These are phyloP conservation scores for Thalassiosira allenii DNA, from an alignment of 352 stramenopile species.

Conservation along the genomic window DNA sequence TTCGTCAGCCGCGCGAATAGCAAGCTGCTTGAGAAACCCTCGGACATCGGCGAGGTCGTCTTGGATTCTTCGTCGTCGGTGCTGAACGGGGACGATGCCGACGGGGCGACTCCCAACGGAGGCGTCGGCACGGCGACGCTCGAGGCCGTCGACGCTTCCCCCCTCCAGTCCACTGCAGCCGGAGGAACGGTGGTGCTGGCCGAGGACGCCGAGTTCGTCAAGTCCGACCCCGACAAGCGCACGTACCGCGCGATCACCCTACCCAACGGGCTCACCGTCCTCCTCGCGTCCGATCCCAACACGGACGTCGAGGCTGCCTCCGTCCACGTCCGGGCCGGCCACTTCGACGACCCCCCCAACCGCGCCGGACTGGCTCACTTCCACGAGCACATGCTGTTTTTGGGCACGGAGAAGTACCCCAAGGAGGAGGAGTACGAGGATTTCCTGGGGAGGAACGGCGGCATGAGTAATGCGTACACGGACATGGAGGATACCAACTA, in stretches of 20 bases:
- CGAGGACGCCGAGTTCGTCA: constrained; percentile 70
- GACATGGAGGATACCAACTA: constrained; percentile 89
- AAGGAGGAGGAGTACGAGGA: constrained; percentile 95
- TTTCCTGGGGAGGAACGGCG: constrained; percentile 92
- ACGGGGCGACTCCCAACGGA: neutral
- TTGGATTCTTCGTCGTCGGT: constrained; percentile 20
- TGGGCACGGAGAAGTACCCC: constrained; percentile 96
- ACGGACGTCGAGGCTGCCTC: constrained; percentile 77
- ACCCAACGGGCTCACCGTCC: constrained; percentile 73
- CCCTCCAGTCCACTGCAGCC: neutral
- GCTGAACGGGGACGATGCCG: too few species aligned
- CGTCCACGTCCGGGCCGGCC: constrained; percentile 79
- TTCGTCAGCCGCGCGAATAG: neutral
- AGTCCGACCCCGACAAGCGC: constrained; percentile 72
- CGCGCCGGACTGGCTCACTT: constrained; percentile 80
- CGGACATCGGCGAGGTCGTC: constrained; percentile 3
- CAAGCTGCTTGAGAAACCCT: neutral
- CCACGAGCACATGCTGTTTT: constrained; percentile 95
- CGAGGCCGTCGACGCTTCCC: neutral
- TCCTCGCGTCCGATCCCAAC: constrained; percentile 69
- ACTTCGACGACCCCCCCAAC: constrained; percentile 81
- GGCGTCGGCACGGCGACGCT: neutral
- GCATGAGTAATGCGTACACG: constrained; percentile 96
- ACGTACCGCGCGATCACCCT: constrained; percentile 75
- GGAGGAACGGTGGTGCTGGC: constrained; percentile 51